Conservation (phyloP, 306 rosid species). For the Quercus gilva region DNA sequence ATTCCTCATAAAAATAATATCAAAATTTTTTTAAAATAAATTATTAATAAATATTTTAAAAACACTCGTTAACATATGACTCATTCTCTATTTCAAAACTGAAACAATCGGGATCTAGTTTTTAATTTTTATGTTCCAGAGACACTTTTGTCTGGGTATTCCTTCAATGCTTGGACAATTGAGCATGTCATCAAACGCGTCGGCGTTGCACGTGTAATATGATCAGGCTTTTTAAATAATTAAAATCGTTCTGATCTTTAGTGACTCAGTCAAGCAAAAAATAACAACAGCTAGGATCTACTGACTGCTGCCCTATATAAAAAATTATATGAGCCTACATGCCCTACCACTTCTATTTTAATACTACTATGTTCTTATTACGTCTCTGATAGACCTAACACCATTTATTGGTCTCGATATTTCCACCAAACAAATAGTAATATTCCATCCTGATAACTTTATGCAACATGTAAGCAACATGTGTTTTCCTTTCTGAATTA, state of each 20-base stretch:
- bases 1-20: no score
- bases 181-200: background rate
- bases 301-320: background rate
- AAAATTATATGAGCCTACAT: slow-evolving; percentile 39
- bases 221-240: slow-evolving; percentile 1
- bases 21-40: no score
- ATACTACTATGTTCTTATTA: background rate
- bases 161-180: no score
- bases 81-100: no score
- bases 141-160: no score
- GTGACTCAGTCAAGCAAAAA: slow-evolving; percentile 32
- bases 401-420: slow-evolving; percentile 3
- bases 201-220: slow-evolving; percentile 1
- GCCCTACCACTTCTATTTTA: background rate
- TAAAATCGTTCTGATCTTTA: slow-evolving; percentile 19
- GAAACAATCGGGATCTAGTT: no score
- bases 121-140: no score
- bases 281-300: slow-evolving; percentile 19
- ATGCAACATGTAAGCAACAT: no score
- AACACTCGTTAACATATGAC: no score
- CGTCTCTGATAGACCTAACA: background rate
- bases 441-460: background rate
- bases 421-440: background rate
- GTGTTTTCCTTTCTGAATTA: no score
- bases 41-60: no score